Percentiles rank a stretch among this genome's conserved stretches.
phyloP scores from a whole-genome alignment of 345 rosid species.

The Lumnitzera racemosa region DNA sequence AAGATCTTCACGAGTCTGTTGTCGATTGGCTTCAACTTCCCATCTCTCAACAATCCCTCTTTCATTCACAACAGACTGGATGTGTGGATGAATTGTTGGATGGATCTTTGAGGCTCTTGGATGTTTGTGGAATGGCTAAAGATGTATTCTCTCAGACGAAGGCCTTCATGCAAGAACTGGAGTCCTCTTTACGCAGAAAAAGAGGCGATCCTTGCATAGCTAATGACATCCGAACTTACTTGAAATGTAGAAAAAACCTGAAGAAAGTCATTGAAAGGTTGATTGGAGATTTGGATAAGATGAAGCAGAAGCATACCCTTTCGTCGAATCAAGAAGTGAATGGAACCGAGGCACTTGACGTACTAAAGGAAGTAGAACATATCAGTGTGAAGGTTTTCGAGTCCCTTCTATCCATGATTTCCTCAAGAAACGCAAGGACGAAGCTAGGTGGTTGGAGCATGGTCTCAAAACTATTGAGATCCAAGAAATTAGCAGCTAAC shows the following conservation, averaged over 20 bases:
- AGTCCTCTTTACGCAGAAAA: slow-evolving; percentile 5
- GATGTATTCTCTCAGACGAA: slow-evolving; percentile 7
- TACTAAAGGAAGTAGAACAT: not conserved
- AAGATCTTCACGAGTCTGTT: slow-evolving; percentile 7
- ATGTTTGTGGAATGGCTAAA: slow-evolving; percentile 3
- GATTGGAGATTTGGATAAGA: not conserved
- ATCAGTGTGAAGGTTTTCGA: slow-evolving; percentile 1
- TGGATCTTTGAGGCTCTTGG: slow-evolving; percentile 19
- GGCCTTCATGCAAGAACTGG: slow-evolving; percentile 1
- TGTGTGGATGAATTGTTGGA: slow-evolving; percentile 5
- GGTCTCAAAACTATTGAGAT: slow-evolving; percentile 12
- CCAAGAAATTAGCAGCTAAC: not conserved
- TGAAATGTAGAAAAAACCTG: slow-evolving; percentile 9
- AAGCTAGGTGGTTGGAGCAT: slow-evolving; percentile 7
- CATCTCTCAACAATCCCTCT: slow-evolving; percentile 6
- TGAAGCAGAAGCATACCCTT: not conserved
- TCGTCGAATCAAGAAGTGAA: not conserved
- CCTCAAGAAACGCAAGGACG: slow-evolving; percentile 1
- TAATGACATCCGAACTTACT: not conserved
- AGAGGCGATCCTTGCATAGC: not conserved
- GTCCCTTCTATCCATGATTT: slow-evolving; percentile 5
- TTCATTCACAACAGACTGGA: not conserved
- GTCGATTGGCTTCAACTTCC: slow-evolving; percentile 18
- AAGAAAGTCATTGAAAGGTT: not conserved
- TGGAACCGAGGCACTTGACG: not conserved